phyloP scores from a whole-genome alignment of 2,329 filamentous ascomycete genomes.

The Ciborinia camelliae region DNA sequence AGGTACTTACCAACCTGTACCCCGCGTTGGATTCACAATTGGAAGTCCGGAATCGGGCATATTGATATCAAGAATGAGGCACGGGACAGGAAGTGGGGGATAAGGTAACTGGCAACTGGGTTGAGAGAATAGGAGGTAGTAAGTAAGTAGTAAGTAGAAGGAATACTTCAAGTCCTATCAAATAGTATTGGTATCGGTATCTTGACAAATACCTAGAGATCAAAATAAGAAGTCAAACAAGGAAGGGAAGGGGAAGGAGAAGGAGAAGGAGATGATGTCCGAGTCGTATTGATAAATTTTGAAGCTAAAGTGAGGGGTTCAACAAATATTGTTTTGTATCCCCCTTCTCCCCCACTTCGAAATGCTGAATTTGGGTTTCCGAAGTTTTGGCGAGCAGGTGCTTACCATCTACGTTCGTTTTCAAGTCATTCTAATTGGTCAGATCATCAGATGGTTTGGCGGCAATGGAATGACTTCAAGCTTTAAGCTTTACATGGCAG shows the following conservation, averaged over 20 bases:
- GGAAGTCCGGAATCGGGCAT: constrained; percentile 8
- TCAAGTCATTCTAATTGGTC: neutral
- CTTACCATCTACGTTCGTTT: neutral
- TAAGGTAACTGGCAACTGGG: neutral
- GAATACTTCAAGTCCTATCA: no score
- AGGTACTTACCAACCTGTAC: constrained; percentile 1
- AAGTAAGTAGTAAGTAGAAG: no score
- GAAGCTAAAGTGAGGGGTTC: neutral
- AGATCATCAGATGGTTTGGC: no score
- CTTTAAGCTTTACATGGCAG: neutral
- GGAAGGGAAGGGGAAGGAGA: neutral
- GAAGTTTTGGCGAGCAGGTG: neutral
- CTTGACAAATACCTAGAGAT: no score
- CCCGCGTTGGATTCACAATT: constrained; percentile 8
- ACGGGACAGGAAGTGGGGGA: neutral
- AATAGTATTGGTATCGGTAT: no score
- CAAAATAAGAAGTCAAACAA: neutral
- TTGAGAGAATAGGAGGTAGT: neutral
- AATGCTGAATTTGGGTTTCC: neutral
- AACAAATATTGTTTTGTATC: neutral
- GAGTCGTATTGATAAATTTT: neutral
- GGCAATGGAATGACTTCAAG: no score
- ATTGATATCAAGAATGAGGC: neutral
- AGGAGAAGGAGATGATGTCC: neutral
- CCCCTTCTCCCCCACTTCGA: constrained; percentile 1